Evolutionary conservation across 768 basidiomycete genomes (phyloP), one percentile per base, ranked within the genome.

Genomic region (Lentinula aciculospora): DNA sequence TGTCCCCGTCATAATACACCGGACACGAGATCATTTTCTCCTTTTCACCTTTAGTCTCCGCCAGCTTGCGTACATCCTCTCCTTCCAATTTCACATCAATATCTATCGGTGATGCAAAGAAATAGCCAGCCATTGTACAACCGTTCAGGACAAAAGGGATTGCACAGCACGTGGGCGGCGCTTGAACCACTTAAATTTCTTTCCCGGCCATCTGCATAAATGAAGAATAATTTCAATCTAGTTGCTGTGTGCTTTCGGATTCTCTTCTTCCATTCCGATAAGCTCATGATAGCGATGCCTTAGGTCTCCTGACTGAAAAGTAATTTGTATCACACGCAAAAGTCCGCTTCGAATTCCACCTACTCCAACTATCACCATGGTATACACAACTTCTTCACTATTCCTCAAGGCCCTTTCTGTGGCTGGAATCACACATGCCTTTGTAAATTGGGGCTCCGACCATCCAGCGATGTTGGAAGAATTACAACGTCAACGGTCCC

Each of bases 1-100:
- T 85, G 67, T 98, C 96, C 5, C 96, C 97, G 70, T 98, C 97
- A 68, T 92, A 95, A 70, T 92, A 98, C 5, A 98, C 88, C 1
- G 95, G 94, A 78, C 89, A 93, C 58, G 89, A 84, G 51, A 88
- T 79, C 58, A 79, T 77, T 69, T 88, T 86, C 46, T 96, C 94
- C 73, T 95, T 94, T 61, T 95, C 94, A 28, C 80, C 77, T 74
- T 97, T 97, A 63, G 89, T 80, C 46, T 98, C 96, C 2, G 96
- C 86, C 62, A 90, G 88, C 70, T 93, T 94, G 61, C 95, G 80
- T 45, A 83, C 74, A 34, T 97, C 92, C 68, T 98, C 94, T 34
- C 84, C 88, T 47, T 90, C 85, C 31, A 98, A 81, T 67, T 88
- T 88, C 67, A 99, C 75, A 68, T 97, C 94, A 15, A 98, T 81